phyloP scores from a whole-genome alignment of 2,329 filamentous ascomycete genomes.

The Cryphonectria nitschkei region DNA sequence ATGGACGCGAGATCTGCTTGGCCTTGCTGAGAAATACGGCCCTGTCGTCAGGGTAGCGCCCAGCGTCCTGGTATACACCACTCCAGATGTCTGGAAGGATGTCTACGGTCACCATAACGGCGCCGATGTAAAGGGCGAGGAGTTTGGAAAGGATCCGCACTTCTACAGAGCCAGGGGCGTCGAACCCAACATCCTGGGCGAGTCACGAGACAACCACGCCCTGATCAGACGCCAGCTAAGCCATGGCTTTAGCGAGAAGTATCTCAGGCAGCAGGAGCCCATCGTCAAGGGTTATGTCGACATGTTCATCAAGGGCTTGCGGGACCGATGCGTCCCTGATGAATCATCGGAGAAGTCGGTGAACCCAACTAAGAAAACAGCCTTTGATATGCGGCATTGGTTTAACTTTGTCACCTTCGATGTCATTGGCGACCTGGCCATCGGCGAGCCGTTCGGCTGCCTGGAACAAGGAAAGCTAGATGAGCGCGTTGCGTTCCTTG shows the following conservation, averaged over 20 bases:
- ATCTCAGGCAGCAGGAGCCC: slow-evolving; percentile 37
- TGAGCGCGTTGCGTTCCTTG: slow-evolving; percentile 36
- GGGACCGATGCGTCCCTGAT: slow-evolving; percentile 12
- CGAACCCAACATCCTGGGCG: slow-evolving; percentile 24
- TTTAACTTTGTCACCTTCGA: slow-evolving; percentile 44
- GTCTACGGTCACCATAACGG: slow-evolving; percentile 30
- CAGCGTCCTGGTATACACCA: slow-evolving; percentile 22
- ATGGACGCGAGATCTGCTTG: slow-evolving; percentile 13
- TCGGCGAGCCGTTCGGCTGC: slow-evolving; percentile 48
- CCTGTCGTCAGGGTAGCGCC: slow-evolving; percentile 31
- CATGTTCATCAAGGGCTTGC: slow-evolving; percentile 31
- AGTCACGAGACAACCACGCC: slow-evolving; percentile 28
- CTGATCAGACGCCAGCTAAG: slow-evolving; percentile 32
- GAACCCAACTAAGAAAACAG: slow-evolving; percentile 22
- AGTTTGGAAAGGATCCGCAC: slow-evolving; percentile 24
- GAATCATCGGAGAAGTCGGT: background rate
- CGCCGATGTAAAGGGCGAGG: slow-evolving; percentile 20
- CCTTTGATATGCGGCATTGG: slow-evolving; percentile 33
- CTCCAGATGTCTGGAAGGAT: slow-evolving; percentile 27
- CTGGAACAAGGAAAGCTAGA: slow-evolving; percentile 35
- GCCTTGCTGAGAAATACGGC: slow-evolving; percentile 28
- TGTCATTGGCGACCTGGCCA: slow-evolving; percentile 48
- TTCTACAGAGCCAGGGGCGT: slow-evolving; percentile 26
- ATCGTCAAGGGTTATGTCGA: slow-evolving; percentile 35
- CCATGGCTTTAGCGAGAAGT: slow-evolving; percentile 38